Evolutionary conservation across 176 grass and related monocot species (phyloP), one percentile per base, ranked within the genome.

Genomic region (Canna indica): DNA sequence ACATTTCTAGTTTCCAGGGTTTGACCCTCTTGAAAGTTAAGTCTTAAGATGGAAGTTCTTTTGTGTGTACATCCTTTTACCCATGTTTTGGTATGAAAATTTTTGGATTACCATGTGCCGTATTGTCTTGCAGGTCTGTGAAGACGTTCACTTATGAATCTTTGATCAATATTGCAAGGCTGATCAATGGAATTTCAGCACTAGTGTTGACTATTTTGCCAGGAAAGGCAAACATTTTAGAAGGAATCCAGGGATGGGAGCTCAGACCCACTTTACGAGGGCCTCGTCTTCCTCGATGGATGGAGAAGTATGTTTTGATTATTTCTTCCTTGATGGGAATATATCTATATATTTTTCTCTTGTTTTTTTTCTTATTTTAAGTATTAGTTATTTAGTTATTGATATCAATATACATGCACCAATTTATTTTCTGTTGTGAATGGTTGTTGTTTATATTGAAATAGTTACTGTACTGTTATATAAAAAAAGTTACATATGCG

Each of bases 111-210:
- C 18, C 41, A 47, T 47, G 10, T 27, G n/a, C 41, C 31, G 38
- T 25, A 81, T 81, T 70, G 77, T 73, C 67, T 59, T 31, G 66
- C 74, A 97, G 88, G 81, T 91, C 88, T 73, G 88, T 97, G 79
- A 97, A 92, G 86, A 90, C 88, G 83, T 83, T 97, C 77, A 97
- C 86, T 67, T 96, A 96, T 79, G 93, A 97, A 77, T 87, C 93
- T 33, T 78, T 97, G 75, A 97, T 90, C 75, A 97, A 91, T 67
- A 83, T 97, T 73, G 84, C 88, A 9, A 91, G 93, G 75, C 77
- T 97, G 50, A 92, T 97, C 87, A 97, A 97, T 92, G 88, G 93
- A 54, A 57, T 91, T 76, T 97, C 88, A 25, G 93, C 93, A 24
- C 82, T 97, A 31, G 52, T 97, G 38, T 75, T 97, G 72, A 74